Evolutionary conservation across 2,329 filamentous ascomycete species (phyloP).

Genomic region (Penicillium sp.): DNA sequence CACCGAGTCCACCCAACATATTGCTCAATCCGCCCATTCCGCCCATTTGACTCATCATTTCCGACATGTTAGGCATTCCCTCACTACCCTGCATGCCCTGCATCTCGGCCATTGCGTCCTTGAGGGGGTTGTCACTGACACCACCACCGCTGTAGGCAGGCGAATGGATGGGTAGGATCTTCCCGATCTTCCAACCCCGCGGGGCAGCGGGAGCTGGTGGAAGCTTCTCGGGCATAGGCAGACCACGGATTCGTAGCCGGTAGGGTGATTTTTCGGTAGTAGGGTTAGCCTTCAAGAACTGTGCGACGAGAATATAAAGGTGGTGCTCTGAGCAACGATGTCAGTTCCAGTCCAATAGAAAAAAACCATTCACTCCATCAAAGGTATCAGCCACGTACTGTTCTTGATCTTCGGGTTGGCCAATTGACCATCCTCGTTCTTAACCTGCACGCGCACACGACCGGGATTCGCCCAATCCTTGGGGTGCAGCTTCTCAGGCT

Average conservation of each 20-base stretch:
- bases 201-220: slow-evolving; percentile 75
- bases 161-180: slow-evolving; percentile 80
- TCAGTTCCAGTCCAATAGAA: not conserved
- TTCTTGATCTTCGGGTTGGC: slow-evolving; percentile 60
- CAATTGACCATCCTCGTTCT: slow-evolving; percentile 52
- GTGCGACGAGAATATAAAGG: slow-evolving; percentile 76
- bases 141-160: slow-evolving; percentile 89
- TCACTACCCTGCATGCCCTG: slow-evolving; percentile 49
- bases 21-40: slow-evolving; percentile 52
- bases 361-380: not conserved
- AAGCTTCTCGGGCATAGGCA: slow-evolving; percentile 65
- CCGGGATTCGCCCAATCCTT: slow-evolving; percentile 98
- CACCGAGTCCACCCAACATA: slow-evolving; percentile 7
- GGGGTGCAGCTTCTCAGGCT: slow-evolving; percentile 88
- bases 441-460: slow-evolving; percentile 75
- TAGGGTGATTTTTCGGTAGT: slow-evolving; percentile 71
- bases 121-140: slow-evolving; percentile 89
- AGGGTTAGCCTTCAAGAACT: slow-evolving; percentile 74
- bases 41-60: slow-evolving; percentile 13
- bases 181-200: slow-evolving; percentile 85
- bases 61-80: slow-evolving; percentile 53
- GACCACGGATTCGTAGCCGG: slow-evolving; percentile 69
- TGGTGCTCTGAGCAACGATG: slow-evolving; percentile 63
- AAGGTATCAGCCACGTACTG: slow-evolving; percentile 49
- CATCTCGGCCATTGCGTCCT: slow-evolving; percentile 98